Evolutionary conservation across 192 early-diverging fungal species (phyloP), one percentile per base, ranked within the genome.

Genomic region (Coemansia sp.): DNA sequence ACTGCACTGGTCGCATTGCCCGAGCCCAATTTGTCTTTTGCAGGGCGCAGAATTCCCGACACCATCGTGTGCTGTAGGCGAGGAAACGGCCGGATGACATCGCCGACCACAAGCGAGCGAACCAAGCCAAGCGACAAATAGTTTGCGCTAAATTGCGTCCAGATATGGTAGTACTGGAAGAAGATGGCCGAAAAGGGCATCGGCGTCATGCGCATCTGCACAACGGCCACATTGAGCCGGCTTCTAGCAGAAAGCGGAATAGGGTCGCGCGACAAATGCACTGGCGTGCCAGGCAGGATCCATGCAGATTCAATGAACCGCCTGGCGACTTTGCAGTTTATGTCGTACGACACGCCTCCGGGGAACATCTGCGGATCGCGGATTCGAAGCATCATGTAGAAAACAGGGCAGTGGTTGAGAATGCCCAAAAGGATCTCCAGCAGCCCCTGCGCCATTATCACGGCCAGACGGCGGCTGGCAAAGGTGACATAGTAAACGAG

Each of bases 361-460:
- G 97, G 94, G 34, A 99, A 74, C 61, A 93, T 80, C 32, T 78
- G 85, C 8, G 93, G 91, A 66, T 97, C 93, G 60, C 93, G 92
- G 28, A 95, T 49, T 24, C 95, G 82, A 30, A 95, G 64, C 83
- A 94, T 85, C n/a, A 97, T 81, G 27, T 93, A 94, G 83, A 97
- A 97, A 11, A 97, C 74, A 14, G 97, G 97, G 67, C 95, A 97
- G 68, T 99, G 97, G 68, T 99, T 99, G 23, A 99, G 74, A 48
- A 95, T 84, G 0, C 91, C 93, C 18, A 99, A 74, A 4, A 91
- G 22, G 11, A 94, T 90, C 70, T 99, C 94, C 74, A 92, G 74
- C 3, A 85, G 68, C 1, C 88, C 92, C 65, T 95, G 92, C 3
- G 90, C 80, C 58, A 87, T 83, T 22, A 96, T 87, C 22, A 96